Evolutionary conservation across 495 filamentous ascomycete species (phyloP), one percentile per base, ranked within the genome.

Genomic region (Neurospora tetraspora): DNA sequence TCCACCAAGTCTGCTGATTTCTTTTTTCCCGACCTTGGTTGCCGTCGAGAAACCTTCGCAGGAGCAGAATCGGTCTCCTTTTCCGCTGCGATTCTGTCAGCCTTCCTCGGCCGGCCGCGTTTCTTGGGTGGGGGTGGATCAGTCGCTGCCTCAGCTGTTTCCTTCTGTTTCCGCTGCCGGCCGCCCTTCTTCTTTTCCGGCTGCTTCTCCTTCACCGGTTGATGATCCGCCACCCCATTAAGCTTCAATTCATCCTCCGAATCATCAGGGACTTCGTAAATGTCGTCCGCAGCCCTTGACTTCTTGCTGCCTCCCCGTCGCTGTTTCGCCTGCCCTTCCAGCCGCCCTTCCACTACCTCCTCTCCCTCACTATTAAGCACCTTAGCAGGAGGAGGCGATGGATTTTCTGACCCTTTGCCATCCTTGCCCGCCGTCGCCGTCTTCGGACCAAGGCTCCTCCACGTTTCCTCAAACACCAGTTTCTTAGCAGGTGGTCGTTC

Each of bases 261-360:
- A 3, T 83, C 83, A 71, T 84, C 82, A 0, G 80, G 82, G 6
- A 84, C 77, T 14, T 84, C 82, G 74, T 85, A 85, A 34, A 83
- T 68, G 36, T 75, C 81, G 12, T 37, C 70, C 14, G 43, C 43
- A 20, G 70, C 23, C 9, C 18, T 71, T 5, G 27, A 59, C 18
- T 31, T 61, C n/a, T 8, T 43, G 39, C 70, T n/a, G 31, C 40
- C 14, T 8, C 45, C 68, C 38, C 37, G 36, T 11, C 36, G 9
- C 69, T 53, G 18, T 69, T 75, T 72, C 9, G 38, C 37, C 12
- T 71, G 31, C 31, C 31, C 31, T 34, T 34, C 31, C 31, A 34
- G 31, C 31, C 5, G 31, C 31, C 31, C 47, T 16, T 16, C 53
- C 27, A 36, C 27, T 14, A 65, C 53, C 53, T 36, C 53, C 10